Evolutionary conservation across 306 rosid species (phyloP).

Genomic region (Lathyrus tuberosus): DNA sequence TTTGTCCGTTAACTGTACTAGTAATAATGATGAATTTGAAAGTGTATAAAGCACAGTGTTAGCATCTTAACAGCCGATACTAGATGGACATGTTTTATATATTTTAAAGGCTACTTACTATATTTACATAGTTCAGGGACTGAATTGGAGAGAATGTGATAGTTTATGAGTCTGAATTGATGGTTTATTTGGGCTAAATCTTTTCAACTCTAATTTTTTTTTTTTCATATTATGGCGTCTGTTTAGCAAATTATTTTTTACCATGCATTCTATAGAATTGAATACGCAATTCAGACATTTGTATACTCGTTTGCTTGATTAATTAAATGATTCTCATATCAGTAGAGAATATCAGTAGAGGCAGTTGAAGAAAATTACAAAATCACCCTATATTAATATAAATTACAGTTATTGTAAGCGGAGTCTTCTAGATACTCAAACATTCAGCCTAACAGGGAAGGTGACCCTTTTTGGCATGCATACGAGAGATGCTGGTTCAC

Average conservation of each 20-base stretch:
- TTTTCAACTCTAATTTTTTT: neutral
- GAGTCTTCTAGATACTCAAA: neutral
- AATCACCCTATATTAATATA: neutral
- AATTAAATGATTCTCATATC: neutral
- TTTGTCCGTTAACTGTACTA: too few species aligned
- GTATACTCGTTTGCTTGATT: neutral
- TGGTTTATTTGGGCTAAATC: neutral
- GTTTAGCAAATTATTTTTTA: neutral
- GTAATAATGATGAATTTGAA: too few species aligned
- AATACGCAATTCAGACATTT: neutral
- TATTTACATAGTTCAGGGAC: too few species aligned
- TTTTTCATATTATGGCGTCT: neutral
- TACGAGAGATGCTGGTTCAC: neutral
- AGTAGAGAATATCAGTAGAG: conserved; percentile 2
- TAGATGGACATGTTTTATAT: too few species aligned
- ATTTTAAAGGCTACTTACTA: too few species aligned
- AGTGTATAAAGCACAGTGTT: too few species aligned
- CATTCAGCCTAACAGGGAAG: neutral
- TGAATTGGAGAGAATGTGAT: too few species aligned
- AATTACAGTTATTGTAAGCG: neutral
- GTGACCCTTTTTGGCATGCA: neutral
- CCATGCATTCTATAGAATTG: neutral
- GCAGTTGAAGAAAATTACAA: neutral
- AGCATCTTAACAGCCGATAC: too few species aligned
- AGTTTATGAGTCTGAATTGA: too few species aligned